A percentile compares a stretch with the other conserved stretches of the same genome.
Conservation (phyloP, 257 asterid species). For the Orobanche coerulescens region DNA sequence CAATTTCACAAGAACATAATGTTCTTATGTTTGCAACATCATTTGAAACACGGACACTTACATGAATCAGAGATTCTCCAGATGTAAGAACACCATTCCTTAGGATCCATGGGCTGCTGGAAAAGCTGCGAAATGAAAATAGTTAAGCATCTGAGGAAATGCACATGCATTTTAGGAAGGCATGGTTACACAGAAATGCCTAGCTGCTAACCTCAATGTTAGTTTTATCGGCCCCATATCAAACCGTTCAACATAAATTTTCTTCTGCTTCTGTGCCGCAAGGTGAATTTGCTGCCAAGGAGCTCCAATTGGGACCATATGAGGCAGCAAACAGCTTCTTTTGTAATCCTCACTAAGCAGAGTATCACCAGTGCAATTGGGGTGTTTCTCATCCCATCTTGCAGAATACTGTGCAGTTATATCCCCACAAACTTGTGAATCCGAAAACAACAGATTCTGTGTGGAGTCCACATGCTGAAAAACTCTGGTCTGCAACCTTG, state of each 20-base stretch:
- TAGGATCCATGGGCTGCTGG: conserved; percentile 94
- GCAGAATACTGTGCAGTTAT: conserved; percentile 27
- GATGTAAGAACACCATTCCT: conserved; percentile 80
- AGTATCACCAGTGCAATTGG: conserved; percentile 24
- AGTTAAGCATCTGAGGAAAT: conserved; percentile 10
- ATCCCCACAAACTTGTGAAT: conserved; percentile 31
- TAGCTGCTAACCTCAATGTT: conserved; percentile 62
- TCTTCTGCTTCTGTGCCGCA: conserved; percentile 62
- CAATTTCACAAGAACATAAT: not conserved
- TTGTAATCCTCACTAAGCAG: conserved; percentile 29
- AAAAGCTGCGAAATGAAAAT: conserved; percentile 56
- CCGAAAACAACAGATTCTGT: conserved; percentile 40
- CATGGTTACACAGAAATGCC: conserved; percentile 18
- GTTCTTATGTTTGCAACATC: not conserved
- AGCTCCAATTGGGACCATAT: conserved; percentile 85
- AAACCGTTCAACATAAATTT: conserved; percentile 75
- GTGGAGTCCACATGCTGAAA: conserved; percentile 40
- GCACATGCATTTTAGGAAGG: conserved; percentile 18
- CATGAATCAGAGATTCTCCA: conserved; percentile 92
- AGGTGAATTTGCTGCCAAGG: conserved; percentile 96
- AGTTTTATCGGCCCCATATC: conserved; percentile 78
- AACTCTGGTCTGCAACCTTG: conserved; percentile 53
- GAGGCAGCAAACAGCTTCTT: conserved; percentile 40
- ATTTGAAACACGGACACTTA: conserved; percentile 31
- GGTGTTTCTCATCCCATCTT: conserved; percentile 32